Base-by-base conservation (phyloP, 2,329 filamentous ascomycete species). In the Alternaria metachromatica region DNA sequence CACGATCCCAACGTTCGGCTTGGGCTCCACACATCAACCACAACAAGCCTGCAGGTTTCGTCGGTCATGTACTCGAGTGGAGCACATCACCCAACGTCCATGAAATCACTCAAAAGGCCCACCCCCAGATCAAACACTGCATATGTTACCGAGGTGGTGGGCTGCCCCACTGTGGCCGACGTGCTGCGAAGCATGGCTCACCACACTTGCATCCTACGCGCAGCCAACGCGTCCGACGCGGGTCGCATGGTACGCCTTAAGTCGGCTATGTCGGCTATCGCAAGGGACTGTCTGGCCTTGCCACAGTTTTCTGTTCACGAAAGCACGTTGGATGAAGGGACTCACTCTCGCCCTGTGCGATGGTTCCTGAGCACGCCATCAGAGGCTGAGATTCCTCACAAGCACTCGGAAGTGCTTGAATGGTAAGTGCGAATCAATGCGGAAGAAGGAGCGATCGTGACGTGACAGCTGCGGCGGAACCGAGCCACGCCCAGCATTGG, bases 401-500 rank as follows among this genome's bases (percentile, higher is more conserved):
- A 4, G n/a, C 6, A 21, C n/a, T 30, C 28, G 30, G 8, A 30
- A 33, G 6, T 43, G 23, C 26, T 44, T 23, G 18, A 25, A 45
- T 57, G 20, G 37, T 59, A 55, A 49, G 28, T 56, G 28, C 60
- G 45, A 63, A 20, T 57, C 43, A 21, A 56, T 25, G 21, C 25
- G 45, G 56, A 28, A 30, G 50, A 62, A 49, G 44, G 44, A 56
- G 33, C 48, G 26, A 43, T 26, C 28, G 60, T 50, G 50, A 63
- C 23, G 48, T 60, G 58, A 63, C 62, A 55, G 55, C 25, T 26
- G 54, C 49, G 67, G 67, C 70, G 67, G 70, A 62, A 69, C 73
- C 70, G 74, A 74, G 71, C 56, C 20, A 55, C 66, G 71, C 72
- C 72, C 62, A 76, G 72, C 46, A 55, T 71, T 60, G 65, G 67